Evolutionary conservation across 371 early-diverging fungal species (phyloP).

Genomic region (Mucor piriformis): DNA sequence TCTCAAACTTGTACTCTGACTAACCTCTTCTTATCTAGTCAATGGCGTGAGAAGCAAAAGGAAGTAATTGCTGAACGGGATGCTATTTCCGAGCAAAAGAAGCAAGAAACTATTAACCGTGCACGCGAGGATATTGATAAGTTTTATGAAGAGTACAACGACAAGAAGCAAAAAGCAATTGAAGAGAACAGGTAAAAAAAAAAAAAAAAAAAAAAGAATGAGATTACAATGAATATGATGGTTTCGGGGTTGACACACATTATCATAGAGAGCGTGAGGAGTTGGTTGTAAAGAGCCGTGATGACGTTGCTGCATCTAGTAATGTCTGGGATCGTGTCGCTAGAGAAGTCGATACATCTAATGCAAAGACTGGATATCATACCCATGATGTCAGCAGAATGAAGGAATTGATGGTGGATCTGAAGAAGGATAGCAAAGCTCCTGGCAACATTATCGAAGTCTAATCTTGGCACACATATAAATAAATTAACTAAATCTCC

Average conservation of each 20-base stretch:
- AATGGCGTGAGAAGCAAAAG: conserved; percentile 83
- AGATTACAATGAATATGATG: too few species aligned
- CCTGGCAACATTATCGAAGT: conserved; percentile 68
- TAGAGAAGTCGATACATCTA: conserved; percentile 67
- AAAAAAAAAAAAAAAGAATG: background rate
- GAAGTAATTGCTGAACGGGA: conserved; percentile 81
- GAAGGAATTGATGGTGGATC: conserved; percentile 81
- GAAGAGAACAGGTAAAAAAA: conserved; percentile 70
- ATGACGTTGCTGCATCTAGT: conserved; percentile 63
- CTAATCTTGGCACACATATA: conserved; percentile 29
- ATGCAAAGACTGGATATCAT: conserved; percentile 43
- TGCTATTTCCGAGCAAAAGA: conserved; percentile 63
- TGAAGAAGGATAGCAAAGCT: conserved; percentile 79
- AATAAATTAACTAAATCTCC: background rate
- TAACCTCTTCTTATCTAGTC: conserved; percentile 48
- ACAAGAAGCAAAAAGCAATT: conserved; percentile 80
- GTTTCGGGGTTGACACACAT: too few species aligned
- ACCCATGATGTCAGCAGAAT: conserved; percentile 75
- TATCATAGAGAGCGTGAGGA: conserved; percentile 58
- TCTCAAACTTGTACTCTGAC: too few species aligned
- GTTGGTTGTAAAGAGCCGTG: conserved; percentile 51
- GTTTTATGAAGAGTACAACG: conserved; percentile 95
- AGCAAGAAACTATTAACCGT: conserved; percentile 67
- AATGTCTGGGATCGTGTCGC: conserved; percentile 79
- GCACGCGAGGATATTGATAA: conserved; percentile 87